Base-by-base conservation (phyloP, 257 asterid genomes). In the Knoxia roxburghii region DNA sequence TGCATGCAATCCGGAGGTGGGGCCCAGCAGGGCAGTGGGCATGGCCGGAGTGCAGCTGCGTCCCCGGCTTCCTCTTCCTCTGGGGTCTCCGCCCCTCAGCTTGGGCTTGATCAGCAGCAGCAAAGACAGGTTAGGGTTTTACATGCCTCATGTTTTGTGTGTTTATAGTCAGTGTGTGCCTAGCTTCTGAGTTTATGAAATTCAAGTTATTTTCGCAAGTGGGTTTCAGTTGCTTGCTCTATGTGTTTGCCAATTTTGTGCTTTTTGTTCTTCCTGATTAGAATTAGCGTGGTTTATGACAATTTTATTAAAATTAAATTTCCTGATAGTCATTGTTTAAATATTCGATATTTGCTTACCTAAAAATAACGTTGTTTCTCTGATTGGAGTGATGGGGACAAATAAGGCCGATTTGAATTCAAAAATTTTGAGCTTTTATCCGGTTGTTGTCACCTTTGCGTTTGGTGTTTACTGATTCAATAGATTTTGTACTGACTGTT, bases 61-160 rank as follows among this genome's bases (percentile, higher is more conserved):
- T 93, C 97, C 64, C 99, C 95, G 62, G 79, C 99, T 56, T 90
- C 99, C 15, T 90, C 99, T 5, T 93, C 99, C 11, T 90, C 97
- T 0, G 95, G 94, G 0, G 90, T 69, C 7, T 75, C 83, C 26
- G 82, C 97, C 9, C 79, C 87, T 37, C 84, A 76, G 68, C 55
- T 77, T 48, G 94, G 96, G 46, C 86, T 89, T 76, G 99, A 93
- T 70, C 99, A 87, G 78, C 95, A 89, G 77, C 94, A 85, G 18
- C 85, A 75, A 58, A 82, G 95, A 81, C 96, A 86, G 95, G 97
- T 87, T 73, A 65, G 83, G 74, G 75, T 79, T 69, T 53, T n/a
- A 39, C 57, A 7, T 50, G 46, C 49, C 41, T 37, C 4, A 37
- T 3, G 9, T 37, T 37, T 37, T 37, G 9, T 37, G 9, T 37